Evolutionary conservation across 768 basidiomycete genomes (phyloP).

Genomic region (Hydnomerulius pinastri): DNA sequence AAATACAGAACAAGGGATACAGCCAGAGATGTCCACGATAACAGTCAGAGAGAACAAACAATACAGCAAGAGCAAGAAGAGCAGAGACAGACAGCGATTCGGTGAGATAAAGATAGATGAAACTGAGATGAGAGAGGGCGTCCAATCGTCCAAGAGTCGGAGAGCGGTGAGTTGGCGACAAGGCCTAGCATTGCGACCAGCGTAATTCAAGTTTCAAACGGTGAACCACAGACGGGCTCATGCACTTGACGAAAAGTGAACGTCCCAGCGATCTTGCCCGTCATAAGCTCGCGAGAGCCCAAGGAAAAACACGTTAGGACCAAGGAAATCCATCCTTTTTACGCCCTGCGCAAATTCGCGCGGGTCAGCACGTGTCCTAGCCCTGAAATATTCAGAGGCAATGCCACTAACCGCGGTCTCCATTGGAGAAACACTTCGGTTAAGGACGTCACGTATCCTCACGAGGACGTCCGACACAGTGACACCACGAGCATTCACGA

Average conservation of each 20-base stretch:
- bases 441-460: slow-evolving; percentile 28
- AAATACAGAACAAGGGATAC: background rate
- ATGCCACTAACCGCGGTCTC: slow-evolving; percentile 29
- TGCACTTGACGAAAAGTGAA: slow-evolving; percentile 21
- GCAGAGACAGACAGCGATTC: background rate
- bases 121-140: background rate
- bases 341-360: slow-evolving; percentile 40
- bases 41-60: background rate
- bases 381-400: slow-evolving; percentile 32
- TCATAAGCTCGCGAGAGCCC: slow-evolving; percentile 30
- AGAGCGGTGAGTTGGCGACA: background rate
- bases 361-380: slow-evolving; percentile 29
- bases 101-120: background rate
- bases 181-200: background rate
- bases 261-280: slow-evolving; percentile 31
- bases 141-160: background rate
- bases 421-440: slow-evolving; percentile 23
- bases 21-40: background rate
- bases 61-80: background rate
- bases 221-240: slow-evolving; percentile 10
- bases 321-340: slow-evolving; percentile 42
- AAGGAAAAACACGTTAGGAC: slow-evolving; percentile 29
- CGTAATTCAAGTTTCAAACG: background rate
- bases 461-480: slow-evolving; percentile 30
- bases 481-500: slow-evolving; percentile 27